Evolutionary conservation across 768 basidiomycete genomes (phyloP), one percentile per base, ranked within the genome.

Genomic region (Sporobolomyces phaffii): DNA sequence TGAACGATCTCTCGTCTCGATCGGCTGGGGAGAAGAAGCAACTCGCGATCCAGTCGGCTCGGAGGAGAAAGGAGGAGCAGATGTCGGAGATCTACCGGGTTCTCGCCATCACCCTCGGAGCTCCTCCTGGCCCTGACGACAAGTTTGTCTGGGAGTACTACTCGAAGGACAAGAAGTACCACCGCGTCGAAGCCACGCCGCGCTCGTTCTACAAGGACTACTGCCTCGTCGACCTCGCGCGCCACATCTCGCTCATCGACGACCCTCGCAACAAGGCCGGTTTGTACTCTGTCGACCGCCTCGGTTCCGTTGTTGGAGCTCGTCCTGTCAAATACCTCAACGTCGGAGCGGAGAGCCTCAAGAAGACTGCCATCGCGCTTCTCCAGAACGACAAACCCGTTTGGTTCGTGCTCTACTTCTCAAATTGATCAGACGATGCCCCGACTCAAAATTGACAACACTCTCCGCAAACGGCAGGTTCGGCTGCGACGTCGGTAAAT

Each of bases 401-500:
- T 82, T 51, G 53, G 78, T 49, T 1, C 38, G 63, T 52, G 7
- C 45, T 41, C 6, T 62, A 38, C 28, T 24, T 63, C 18, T 38
- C 22, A 4, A 6, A 34, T 51, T 45, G 59, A n/a, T 22, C 43
- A 40, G 18, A 36, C 38, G n/a, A n/a, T n/a, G n/a, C n/a, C n/a
- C n/a, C n/a, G n/a, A n/a, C n/a, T n/a, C n/a, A n/a, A n/a, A n/a
- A n/a, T n/a, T n/a, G n/a, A n/a, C n/a, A n/a, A n/a, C n/a, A n/a
- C n/a, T n/a, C n/a, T n/a, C n/a, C n/a, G n/a, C n/a, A n/a, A n/a
- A n/a, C n/a, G n/a, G n/a, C 85, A 86, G 43, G 84, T 97, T 97
- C 75, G 94, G 92, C 0, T 96, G 93, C 76, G 94, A 98, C 76
- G 91, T 96, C 49, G 92, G 91, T 40, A 84, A 96, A 75, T 89